Percentiles rank a stretch among this genome's conserved stretches.
Evolutionary conservation across 768 basidiomycete genomes (phyloP).

Genomic region (Neoboletus brunneissimus): DNA sequence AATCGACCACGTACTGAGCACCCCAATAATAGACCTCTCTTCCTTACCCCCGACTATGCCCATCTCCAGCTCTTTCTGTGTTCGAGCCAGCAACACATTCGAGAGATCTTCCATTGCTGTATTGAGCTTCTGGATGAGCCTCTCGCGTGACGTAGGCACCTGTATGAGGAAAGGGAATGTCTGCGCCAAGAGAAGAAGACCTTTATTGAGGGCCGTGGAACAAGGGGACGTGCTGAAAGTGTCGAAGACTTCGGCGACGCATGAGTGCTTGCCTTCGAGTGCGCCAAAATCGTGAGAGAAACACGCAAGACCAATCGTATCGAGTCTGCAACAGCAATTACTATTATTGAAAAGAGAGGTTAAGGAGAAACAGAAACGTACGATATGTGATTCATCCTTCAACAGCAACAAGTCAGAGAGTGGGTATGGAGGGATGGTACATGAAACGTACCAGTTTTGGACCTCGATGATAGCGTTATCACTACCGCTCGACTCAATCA

Average conservation of each 20-base stretch:
- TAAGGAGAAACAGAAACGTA: background rate
- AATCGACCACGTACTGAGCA: no score
- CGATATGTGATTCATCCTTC: background rate
- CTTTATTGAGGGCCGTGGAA: constrained; percentile 23
- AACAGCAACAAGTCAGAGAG: no score
- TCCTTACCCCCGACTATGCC: background rate
- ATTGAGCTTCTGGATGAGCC: constrained; percentile 30
- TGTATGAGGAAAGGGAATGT: constrained; percentile 35
- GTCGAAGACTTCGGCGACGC: constrained; percentile 42
- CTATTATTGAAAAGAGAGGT: background rate
- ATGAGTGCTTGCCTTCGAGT: constrained; percentile 40
- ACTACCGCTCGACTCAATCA: no score
- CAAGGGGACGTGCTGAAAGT: constrained; percentile 26
- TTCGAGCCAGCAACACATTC: constrained; percentile 36
- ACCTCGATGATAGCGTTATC: no score
- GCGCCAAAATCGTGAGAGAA: constrained; percentile 22
- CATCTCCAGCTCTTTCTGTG: constrained; percentile 31
- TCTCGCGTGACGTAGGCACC: constrained; percentile 37
- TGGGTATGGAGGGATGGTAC: no score
- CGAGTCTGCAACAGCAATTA: background rate
- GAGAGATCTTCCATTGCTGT: constrained; percentile 39
- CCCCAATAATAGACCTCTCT: no score
- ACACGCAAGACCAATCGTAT: background rate
- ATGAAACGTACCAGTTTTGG: no score
- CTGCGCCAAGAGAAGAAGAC: constrained; percentile 36